phyloP scores from a whole-genome alignment of 140 eudicot genomes.

The Flaveria floridana region DNA sequence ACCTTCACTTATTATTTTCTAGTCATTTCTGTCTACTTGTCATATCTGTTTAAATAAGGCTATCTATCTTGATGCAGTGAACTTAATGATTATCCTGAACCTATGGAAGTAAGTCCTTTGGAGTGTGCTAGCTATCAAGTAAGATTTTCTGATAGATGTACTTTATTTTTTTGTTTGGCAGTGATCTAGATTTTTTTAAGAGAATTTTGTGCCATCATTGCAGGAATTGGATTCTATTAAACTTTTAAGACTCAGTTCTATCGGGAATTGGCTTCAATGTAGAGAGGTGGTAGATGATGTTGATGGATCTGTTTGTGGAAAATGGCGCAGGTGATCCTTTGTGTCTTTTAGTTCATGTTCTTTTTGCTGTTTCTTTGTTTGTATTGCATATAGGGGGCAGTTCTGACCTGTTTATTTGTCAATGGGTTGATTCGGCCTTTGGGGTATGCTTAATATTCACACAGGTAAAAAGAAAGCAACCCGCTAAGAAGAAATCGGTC shows the following conservation, averaged over 20 bases:
- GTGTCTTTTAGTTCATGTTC: not conserved
- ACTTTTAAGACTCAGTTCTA: conserved; percentile 47
- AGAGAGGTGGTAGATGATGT: conserved; percentile 47
- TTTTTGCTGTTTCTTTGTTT: not conserved
- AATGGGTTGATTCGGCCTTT: too few relatives aligned
- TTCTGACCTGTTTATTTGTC: not conserved
- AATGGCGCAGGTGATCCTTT: conserved; percentile 85
- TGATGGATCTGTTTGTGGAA: conserved; percentile 73
- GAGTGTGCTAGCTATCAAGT: conserved; percentile 48
- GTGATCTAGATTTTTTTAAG: conserved; percentile 19
- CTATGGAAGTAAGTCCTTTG: conserved; percentile 42
- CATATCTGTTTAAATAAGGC: not conserved
- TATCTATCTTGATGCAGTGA: conserved; percentile 52
- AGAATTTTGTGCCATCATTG: conserved; percentile 11
- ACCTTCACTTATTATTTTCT: not conserved
- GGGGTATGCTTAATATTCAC: not conserved
- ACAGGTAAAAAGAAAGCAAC: not conserved
- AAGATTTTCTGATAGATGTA: conserved; percentile 33
- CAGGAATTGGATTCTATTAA: conserved; percentile 49
- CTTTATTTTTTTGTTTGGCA: conserved; percentile 23
- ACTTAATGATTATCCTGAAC: conserved; percentile 38
- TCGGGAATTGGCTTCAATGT: conserved; percentile 94
- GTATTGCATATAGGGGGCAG: not conserved
- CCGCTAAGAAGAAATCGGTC: not conserved
- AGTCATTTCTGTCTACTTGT: not conserved